These are phyloP conservation scores for Calonectria henricotiae DNA, from an alignment of 2,329 filamentous ascomycete genomes.

Conservation along the genomic window DNA sequence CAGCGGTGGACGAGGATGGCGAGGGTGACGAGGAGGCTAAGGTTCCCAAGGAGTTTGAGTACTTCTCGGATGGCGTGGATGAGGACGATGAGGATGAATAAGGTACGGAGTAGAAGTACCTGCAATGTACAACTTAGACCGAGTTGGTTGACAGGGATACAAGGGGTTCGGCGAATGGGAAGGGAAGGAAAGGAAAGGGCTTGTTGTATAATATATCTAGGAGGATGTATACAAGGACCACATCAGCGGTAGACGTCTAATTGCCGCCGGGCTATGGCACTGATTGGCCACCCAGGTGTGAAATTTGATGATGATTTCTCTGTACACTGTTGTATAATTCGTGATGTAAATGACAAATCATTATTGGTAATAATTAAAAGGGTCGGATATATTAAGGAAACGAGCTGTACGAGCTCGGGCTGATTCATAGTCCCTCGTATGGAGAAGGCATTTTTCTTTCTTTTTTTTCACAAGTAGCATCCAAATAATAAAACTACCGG, in stretches of 20 bases:
- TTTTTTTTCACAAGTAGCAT: background rate
- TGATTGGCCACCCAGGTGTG: slow-evolving; percentile 10
- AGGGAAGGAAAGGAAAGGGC: slow-evolving; percentile 33
- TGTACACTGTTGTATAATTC: background rate
- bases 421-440: background rate
- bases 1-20: slow-evolving; percentile 88
- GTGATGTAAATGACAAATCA: background rate
- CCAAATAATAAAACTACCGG: background rate
- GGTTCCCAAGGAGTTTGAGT: slow-evolving; percentile 82
- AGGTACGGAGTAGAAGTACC: slow-evolving; percentile 4
- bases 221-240: slow-evolving; percentile 43
- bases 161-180: slow-evolving; percentile 34
- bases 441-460: background rate
- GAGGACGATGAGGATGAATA: slow-evolving; percentile 64
- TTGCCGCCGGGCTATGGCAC: slow-evolving; percentile 8
- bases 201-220: slow-evolving; percentile 45
- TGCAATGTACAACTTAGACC: slow-evolving; percentile 49
- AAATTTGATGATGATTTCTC: slow-evolving; percentile 24
- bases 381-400: background rate
- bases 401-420: background rate
- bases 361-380: background rate
- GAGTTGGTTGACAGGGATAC: slow-evolving; percentile 41
- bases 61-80: slow-evolving; percentile 79
- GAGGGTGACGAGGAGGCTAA: slow-evolving; percentile 82
- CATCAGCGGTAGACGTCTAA: slow-evolving; percentile 43